phyloP scores from a whole-genome alignment of 768 basidiomycete genomes.

The Suillus occidentalis region DNA sequence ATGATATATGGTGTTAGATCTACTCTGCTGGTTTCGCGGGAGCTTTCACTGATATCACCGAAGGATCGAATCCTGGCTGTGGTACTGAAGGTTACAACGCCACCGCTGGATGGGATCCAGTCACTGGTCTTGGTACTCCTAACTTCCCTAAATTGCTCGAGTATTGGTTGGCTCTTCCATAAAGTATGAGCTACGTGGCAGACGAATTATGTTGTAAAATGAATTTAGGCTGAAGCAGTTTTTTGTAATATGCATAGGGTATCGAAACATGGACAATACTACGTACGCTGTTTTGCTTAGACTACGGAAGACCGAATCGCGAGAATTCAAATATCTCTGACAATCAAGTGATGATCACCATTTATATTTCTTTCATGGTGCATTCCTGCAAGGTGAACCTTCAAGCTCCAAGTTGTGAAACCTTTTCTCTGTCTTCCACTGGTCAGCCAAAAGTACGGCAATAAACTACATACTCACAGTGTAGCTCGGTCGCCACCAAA shows the following conservation, averaged over 20 bases:
- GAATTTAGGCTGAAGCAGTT: background rate
- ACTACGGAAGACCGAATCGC: background rate
- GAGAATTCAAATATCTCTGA: background rate
- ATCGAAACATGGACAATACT: background rate
- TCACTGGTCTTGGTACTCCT: constrained; percentile 17
- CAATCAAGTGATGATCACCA: background rate
- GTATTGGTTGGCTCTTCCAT: constrained; percentile 31
- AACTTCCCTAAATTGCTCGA: constrained; percentile 29
- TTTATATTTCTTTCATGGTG: background rate
- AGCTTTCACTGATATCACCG: constrained; percentile 25
- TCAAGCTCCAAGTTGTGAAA: background rate
- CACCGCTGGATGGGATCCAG: constrained; percentile 29
- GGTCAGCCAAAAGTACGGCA: background rate
- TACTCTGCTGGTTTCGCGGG: constrained; percentile 15
- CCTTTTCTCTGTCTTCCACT: background rate
- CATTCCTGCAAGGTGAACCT: background rate
- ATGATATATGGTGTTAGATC: constrained; percentile 18
- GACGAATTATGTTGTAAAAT: background rate
- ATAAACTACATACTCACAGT: background rate
- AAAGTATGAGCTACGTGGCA: background rate
- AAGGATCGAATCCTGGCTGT: constrained; percentile 47
- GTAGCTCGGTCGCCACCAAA: background rate
- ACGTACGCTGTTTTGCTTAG: background rate
- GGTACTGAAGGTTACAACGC: constrained; percentile 46
- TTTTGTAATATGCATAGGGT: background rate